Base-by-base conservation (phyloP, 495 filamentous ascomycete genomes). In the Terfezia boudieri region DNA sequence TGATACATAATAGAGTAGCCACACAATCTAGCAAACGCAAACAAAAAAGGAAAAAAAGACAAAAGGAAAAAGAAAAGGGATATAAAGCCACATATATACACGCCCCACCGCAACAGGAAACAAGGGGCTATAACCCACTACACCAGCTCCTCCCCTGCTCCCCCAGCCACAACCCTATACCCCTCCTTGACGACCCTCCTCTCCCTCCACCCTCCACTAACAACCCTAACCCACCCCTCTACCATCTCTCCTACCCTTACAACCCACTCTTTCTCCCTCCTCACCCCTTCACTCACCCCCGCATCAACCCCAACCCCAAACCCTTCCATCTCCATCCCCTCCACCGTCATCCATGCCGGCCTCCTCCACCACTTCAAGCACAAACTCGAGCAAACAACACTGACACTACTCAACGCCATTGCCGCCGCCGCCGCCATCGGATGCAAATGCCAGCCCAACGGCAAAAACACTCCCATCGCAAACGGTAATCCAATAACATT, bases 341-440 rank as follows among this genome's bases (percentile, higher is more conserved):
- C 78, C 51, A 82, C 76, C 16, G 82, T 75, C 90, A 96, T 93
- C 89, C 89, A 99, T 10, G 67, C 63, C 2, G 90, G 90, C 14
- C 90, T 73, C 54, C 70, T 76, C 90, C 90, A 99, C 59, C 82
- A 82, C 62, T 84, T 94, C 51, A 99, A 69, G 37, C 88, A 71
- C 50, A 96, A 67, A 63, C 79, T 84, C 61, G 83, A 89, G 8
- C 77, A 73, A 0, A 96, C 89, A 8, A 99, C 90, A 53, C 82
- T 89, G 36, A 96, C 83, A 57, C 83, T 89, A 41, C 82, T 87
- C 43, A 74, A 75, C 6, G 89, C 92, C 90, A 99, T 99, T 17
- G 92, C 92, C 3, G 80, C 84, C 14, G 87, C 89, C 8, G 90
- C 92, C 36, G 85, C 86, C 83, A 95, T 88, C 10, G 90, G 90